These are phyloP conservation scores for Kodamaea sp. DNA, from an alignment of 1,139 yeast species.

Conservation along the genomic window DNA sequence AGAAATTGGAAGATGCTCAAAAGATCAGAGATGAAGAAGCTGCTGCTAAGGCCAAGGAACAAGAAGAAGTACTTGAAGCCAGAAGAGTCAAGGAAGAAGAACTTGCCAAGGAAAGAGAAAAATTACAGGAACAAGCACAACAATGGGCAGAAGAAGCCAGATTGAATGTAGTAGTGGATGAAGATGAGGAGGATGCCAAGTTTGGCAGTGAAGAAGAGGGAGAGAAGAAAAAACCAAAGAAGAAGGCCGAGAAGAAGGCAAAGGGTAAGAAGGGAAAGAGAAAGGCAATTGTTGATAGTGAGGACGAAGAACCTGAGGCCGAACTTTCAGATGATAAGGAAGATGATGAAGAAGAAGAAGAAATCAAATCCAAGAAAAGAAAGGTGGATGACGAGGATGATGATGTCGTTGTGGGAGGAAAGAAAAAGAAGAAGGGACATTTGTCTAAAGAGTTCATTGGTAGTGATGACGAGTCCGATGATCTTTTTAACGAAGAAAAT, in stretches of 20 bases:
- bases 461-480: conserved; percentile 52
- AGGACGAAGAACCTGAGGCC: conserved; percentile 19
- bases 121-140: conserved; percentile 77
- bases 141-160: conserved; percentile 72
- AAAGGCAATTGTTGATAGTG: conserved; percentile 24
- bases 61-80: conserved; percentile 41
- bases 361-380: conserved; percentile 7
- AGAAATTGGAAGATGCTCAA: conserved; percentile 73
- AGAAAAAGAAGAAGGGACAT: conserved; percentile 28
- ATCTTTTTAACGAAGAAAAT: conserved; percentile 20
- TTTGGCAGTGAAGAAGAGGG: too few species aligned
- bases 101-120: conserved; percentile 66
- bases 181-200: conserved; percentile 35
- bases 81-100: conserved; percentile 50
- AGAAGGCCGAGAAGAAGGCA: conserved; percentile 16
- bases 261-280: conserved; percentile 18
- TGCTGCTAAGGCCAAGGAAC: conserved; percentile 37
- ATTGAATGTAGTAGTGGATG: conserved; percentile 32
- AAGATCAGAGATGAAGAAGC: conserved; percentile 62
- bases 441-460: conserved; percentile 52
- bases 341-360: conserved; percentile 18
- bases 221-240: conserved; percentile 22
- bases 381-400: conserved; percentile 15
- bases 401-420: conserved; percentile 21
- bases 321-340: conserved; percentile 9